Percentiles rank a stretch among this genome's conserved stretches.
Conservation (phyloP, 108 stramenopile genomes). For the Fragilariopsis cylindrus region DNA sequence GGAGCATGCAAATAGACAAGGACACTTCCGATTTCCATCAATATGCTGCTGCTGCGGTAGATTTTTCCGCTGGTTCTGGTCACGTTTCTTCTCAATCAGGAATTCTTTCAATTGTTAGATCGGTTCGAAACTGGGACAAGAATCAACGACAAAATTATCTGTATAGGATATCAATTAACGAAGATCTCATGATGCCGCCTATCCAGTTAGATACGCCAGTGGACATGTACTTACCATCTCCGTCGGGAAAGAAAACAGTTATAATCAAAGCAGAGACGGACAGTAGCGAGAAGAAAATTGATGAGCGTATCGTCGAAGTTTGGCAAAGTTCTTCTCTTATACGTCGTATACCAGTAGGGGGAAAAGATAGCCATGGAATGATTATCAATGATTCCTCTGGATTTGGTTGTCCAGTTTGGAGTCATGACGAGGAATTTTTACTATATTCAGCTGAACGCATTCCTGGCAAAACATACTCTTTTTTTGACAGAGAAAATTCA, state of each 20-base stretch:
- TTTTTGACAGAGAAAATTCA: constrained; percentile 24
- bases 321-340: constrained; percentile 55
- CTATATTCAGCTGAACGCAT: constrained; percentile 72
- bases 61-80: constrained; percentile 31
- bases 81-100: neutral
- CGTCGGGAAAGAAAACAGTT: constrained; percentile 61
- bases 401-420: constrained; percentile 71
- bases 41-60: constrained; percentile 60
- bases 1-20: neutral
- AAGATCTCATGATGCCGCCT: constrained; percentile 43
- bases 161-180: constrained; percentile 37
- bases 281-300: constrained; percentile 24
- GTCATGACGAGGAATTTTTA: constrained; percentile 53
- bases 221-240: constrained; percentile 61
- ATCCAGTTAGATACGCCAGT: constrained; percentile 54
- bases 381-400: constrained; percentile 61
- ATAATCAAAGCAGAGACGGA: constrained; percentile 44
- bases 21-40: constrained; percentile 50
- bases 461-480: constrained; percentile 45
- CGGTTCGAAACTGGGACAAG: constrained; percentile 71
- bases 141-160: constrained; percentile 54
- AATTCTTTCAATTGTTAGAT: constrained; percentile 48
- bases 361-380: constrained; percentile 49
- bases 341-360: constrained; percentile 43
- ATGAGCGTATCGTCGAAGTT: constrained; percentile 56